A percentile compares a stretch with the other conserved stretches of the same genome.
These are phyloP conservation scores for Nakazawaea molendinolei DNA, from an alignment of 805 yeast species.

Conservation along the genomic window DNA sequence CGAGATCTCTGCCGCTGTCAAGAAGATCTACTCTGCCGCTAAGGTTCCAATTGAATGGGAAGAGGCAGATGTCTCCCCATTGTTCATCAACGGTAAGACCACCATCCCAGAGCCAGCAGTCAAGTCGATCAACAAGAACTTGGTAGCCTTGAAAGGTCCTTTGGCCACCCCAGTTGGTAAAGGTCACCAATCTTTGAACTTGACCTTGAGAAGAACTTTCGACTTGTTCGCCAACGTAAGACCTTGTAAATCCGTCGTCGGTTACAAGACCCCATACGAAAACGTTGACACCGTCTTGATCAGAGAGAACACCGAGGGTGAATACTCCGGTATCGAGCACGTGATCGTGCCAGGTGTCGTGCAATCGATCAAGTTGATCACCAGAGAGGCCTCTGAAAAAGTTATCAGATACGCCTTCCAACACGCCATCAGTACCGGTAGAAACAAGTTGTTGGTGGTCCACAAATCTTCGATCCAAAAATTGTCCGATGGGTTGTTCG, in stretches of 20 bases:
- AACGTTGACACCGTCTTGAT: constrained; percentile 92
- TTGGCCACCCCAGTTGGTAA: constrained; percentile 98
- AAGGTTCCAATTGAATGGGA: constrained; percentile 97
- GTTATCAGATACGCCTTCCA: constrained; percentile 96
- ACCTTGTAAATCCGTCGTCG: constrained; percentile 91
- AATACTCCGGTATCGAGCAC: constrained; percentile 98
- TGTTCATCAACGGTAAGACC: constrained; percentile 85
- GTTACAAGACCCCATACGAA: constrained; percentile 85
- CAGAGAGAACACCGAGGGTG: constrained; percentile 99
- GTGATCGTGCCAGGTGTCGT: constrained; percentile 97
- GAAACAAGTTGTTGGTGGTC: constrained; percentile 86
- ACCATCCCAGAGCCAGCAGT: constrained; percentile 90
- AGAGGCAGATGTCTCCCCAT: constrained; percentile 92
- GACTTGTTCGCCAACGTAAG: constrained; percentile 94
- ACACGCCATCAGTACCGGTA: constrained; percentile 84
- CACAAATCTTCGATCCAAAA: constrained; percentile 99
- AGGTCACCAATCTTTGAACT: constrained; percentile 96
- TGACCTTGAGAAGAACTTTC: constrained; percentile 96
- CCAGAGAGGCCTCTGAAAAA: constrained; percentile 93
- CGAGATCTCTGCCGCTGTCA: constrained; percentile 92
- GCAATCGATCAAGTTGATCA: constrained; percentile 94
- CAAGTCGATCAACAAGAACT: constrained; percentile 84
- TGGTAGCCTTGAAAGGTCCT: constrained; percentile 96
- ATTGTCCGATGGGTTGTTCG: constrained; percentile 95
- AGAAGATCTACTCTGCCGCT: constrained; percentile 90